Evolutionary conservation across 2,329 filamentous ascomycete genomes (phyloP).

Genomic region (Aureobasidium sp.): DNA sequence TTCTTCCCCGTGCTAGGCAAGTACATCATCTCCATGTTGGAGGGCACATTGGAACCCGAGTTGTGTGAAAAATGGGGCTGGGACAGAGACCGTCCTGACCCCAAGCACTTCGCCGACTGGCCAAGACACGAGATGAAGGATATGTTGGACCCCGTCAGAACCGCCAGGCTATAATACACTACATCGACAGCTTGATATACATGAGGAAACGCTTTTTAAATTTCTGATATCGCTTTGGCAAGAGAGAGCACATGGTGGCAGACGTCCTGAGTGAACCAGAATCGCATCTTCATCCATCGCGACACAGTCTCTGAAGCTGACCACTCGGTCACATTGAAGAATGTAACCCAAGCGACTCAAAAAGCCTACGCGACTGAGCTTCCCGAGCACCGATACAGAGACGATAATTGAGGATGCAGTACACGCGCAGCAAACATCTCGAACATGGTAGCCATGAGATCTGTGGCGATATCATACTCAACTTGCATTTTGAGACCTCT

Average conservation of each 20-base stretch:
- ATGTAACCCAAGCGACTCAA: neutral
- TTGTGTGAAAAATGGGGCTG: conserved; percentile 46
- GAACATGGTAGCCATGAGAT: neutral
- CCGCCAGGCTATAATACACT: conserved; percentile 13
- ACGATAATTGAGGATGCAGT: neutral
- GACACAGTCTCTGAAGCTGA: neutral
- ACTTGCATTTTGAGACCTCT: neutral
- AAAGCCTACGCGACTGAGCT: neutral
- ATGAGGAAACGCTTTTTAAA: conserved; percentile 7
- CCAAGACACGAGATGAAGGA: conserved; percentile 52
- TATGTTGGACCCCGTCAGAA: conserved; percentile 31
- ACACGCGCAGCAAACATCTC: neutral
- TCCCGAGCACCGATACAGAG: neutral
- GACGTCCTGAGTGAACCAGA: neutral
- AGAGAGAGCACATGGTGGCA: neutral
- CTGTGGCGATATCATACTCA: neutral
- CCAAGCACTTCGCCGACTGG: conserved; percentile 46
- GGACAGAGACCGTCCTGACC: conserved; percentile 52
- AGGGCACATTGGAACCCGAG: conserved; percentile 34
- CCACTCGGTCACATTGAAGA: neutral
- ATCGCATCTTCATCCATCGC: neutral
- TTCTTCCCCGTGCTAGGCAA: conserved; percentile 31
- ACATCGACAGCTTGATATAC: conserved; percentile 8
- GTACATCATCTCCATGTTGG: conserved; percentile 29
- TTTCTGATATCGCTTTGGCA: neutral